Percentiles rank a stretch among this genome's conserved stretches.
Conservation (phyloP, 2,329 filamentous ascomycete genomes). For the Dichotomopilus funicola region DNA sequence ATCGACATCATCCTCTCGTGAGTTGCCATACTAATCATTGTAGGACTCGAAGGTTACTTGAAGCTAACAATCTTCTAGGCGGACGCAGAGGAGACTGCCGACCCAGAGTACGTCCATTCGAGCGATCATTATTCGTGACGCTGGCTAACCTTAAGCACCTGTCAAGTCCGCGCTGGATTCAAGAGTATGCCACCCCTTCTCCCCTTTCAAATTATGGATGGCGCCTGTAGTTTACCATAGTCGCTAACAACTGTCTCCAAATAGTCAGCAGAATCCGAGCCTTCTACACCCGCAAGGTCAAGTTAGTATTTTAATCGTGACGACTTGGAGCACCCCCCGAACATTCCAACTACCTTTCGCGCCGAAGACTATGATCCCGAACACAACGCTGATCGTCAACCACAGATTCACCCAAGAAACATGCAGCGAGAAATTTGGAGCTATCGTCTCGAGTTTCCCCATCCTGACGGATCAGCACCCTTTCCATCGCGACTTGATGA, state of each 20-base stretch:
- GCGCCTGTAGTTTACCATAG: constrained; percentile 5
- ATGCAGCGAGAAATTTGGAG: constrained; percentile 76
- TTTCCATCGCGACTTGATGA: constrained; percentile 66
- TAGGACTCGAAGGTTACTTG: background rate
- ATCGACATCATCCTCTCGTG: constrained; percentile 79
- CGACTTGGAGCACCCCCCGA: background rate
- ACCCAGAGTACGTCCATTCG: constrained; percentile 54
- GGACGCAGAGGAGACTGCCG: constrained; percentile 86
- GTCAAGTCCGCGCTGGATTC: constrained; percentile 72
- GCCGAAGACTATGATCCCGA: background rate
- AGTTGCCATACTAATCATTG: constrained; percentile 7
- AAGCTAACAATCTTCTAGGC: constrained; percentile 40
- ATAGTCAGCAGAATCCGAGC: constrained; percentile 77
- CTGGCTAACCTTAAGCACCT: constrained; percentile 17
- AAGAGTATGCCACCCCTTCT: constrained; percentile 39
- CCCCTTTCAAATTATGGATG: background rate
- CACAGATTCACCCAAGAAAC: constrained; percentile 79
- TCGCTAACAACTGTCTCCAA: background rate
- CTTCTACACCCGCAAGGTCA: constrained; percentile 97
- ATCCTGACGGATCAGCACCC: constrained; percentile 67
- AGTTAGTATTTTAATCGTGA: constrained; percentile 34
- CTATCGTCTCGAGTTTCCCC: constrained; percentile 89
- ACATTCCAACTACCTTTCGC: background rate
- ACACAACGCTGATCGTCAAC: constrained; percentile 10
- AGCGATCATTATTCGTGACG: background rate